These are phyloP conservation scores for Mycena latifolia DNA, from an alignment of 768 basidiomycete genomes.

Conservation along the genomic window DNA sequence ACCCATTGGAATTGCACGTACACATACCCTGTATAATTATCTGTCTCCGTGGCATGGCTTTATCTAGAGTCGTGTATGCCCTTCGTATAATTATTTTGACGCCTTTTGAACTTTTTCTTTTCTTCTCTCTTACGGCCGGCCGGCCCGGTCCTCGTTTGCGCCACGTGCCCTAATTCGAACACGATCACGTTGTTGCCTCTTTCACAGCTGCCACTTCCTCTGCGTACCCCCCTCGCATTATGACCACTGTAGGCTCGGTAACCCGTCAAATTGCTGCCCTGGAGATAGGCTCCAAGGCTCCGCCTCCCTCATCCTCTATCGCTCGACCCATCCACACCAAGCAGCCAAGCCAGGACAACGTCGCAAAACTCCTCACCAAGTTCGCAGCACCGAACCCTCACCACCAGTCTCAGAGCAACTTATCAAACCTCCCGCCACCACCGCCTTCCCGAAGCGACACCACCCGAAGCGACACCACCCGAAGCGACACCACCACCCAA, in stretches of 20 bases:
- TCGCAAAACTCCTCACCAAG: constrained; percentile 81
- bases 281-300: constrained; percentile 66
- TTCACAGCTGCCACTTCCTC: not conserved
- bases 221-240: constrained; percentile 19
- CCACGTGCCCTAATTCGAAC: too few species aligned
- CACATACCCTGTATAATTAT: constrained; percentile 28
- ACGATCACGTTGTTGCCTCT: constrained; percentile 13
- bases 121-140: too few species aligned
- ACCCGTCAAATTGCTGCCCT: constrained; percentile 79
- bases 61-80: not conserved
- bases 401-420: constrained; percentile 39
- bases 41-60: not conserved
- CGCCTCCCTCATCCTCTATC: constrained; percentile 45
- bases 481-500: constrained; percentile 41
- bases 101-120: too few species aligned
- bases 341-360: constrained; percentile 69
- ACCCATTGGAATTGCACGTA: constrained; percentile 28
- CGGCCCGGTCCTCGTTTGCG: too few species aligned
- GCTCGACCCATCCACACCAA: constrained; percentile 58
- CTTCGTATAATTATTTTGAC: too few species aligned
- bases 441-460: constrained; percentile 51
- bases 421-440: constrained; percentile 35
- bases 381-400: constrained; percentile 77
- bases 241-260: constrained; percentile 67
- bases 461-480: constrained; percentile 44